Conservation (phyloP, 306 rosid species). For the Oxytropis ochrocephala region DNA sequence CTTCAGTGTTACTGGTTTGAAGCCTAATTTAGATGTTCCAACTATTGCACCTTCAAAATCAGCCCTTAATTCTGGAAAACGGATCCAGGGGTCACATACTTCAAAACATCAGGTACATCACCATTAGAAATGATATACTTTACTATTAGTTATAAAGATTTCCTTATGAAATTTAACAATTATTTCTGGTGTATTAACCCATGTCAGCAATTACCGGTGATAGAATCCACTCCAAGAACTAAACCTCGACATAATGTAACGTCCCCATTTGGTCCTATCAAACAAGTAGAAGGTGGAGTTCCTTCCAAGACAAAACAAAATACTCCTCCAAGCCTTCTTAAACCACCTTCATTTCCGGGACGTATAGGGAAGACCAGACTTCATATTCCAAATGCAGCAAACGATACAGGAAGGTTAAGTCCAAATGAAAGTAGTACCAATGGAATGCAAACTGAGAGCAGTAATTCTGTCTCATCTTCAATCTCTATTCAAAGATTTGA, state of each 20-base stretch:
- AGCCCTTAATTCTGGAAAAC: slow-evolving; percentile 47
- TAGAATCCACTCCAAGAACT: slow-evolving; percentile 53
- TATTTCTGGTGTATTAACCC: not conserved
- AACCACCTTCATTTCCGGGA: slow-evolving; percentile 47
- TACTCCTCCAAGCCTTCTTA: slow-evolving; percentile 52
- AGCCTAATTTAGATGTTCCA: slow-evolving; percentile 55
- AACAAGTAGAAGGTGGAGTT: slow-evolving; percentile 55
- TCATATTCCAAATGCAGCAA: slow-evolving; percentile 44
- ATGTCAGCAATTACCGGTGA: slow-evolving; percentile 41
- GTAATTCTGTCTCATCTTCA: slow-evolving; percentile 67
- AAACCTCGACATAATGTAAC: slow-evolving; percentile 50
- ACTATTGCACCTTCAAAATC: slow-evolving; percentile 38
- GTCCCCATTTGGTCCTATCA: slow-evolving; percentile 44
- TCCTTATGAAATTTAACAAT: not conserved
- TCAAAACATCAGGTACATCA: slow-evolving; percentile 64
- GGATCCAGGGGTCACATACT: slow-evolving; percentile 40
- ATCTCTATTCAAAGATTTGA: slow-evolving; percentile 69
- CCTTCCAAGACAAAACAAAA: slow-evolving; percentile 52
- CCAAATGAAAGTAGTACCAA: slow-evolving; percentile 43
- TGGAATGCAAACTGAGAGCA: slow-evolving; percentile 55
- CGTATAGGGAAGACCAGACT: slow-evolving; percentile 42
- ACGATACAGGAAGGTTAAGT: slow-evolving; percentile 24
- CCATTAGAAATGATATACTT: not conserved
- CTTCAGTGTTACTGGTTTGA: slow-evolving; percentile 38
- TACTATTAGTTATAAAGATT: not conserved